Conservation (phyloP, 148 eudicot species). For the Bassia scoparia region DNA sequence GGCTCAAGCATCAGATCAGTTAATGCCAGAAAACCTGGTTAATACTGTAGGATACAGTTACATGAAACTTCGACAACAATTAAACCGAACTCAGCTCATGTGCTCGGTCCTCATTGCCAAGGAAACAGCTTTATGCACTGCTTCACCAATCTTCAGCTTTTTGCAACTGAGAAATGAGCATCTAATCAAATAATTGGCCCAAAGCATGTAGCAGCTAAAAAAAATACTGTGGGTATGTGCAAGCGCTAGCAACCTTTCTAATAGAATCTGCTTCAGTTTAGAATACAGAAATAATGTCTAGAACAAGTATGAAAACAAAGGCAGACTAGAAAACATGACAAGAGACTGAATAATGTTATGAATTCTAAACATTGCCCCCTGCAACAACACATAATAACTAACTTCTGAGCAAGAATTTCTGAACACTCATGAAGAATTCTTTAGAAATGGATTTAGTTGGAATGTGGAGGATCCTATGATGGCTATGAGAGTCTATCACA, state of each 20-base stretch:
- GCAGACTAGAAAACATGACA: background rate
- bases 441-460: too few species aligned
- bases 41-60: conserved; percentile 10
- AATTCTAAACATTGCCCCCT: too few species aligned
- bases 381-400: too few species aligned
- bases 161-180: conserved; percentile 27
- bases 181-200: conserved; percentile 17
- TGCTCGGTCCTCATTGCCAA: conserved; percentile 16
- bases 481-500: too few species aligned
- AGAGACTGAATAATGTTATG: too few species aligned
- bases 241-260: background rate
- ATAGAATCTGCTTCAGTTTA: background rate
- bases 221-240: background rate
- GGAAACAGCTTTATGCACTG: conserved; percentile 21
- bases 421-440: too few species aligned
- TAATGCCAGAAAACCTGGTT: conserved; percentile 4
- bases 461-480: too few species aligned
- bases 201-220: conserved; percentile 1
- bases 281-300: background rate
- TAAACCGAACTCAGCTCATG: background rate
- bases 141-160: conserved; percentile 22
- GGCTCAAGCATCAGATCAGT: conserved; percentile 1
- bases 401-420: too few species aligned
- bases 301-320: background rate
- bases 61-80: conserved; percentile 16